Evolutionary conservation across 2,329 filamentous ascomycete genomes (phyloP), one percentile per base, ranked within the genome.

Genomic region (Emmonsiellopsis sp.): DNA sequence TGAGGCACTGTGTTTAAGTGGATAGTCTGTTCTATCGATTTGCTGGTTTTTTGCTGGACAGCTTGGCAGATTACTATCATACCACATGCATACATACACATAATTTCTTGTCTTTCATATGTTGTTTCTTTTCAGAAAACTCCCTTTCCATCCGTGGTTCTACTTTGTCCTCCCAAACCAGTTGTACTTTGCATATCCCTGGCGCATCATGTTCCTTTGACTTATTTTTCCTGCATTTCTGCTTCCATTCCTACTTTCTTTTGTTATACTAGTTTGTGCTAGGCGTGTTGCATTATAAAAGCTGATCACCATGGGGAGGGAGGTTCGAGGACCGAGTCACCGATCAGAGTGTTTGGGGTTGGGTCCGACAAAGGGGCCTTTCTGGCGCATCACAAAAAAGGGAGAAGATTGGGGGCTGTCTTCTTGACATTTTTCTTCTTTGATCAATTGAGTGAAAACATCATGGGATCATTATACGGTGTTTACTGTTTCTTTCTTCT

Each of bases 201-300:
- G 46, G 46, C 46, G 46, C n/a, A 39, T 39, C 40, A 39, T 37
- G n/a, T n/a, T 49, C 49, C 37, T 14, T 31, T 13, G 27, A 34
- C 42, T 42, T 42, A 33, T 53, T 39, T 49, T 49, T 49, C 45
- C 49, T 49, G 52, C 39, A 49, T 48, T 34, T 48, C 43, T 46
- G 36, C 37, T 42, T 48, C 39, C 39, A 39, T 39, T 8, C 46
- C 21, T 40, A 9, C 36, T 49, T 14, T 32, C 36, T 21, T 40
- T 14, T 49, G 36, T 49, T 49, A 36, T 49, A 49, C 40, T 39
- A 40, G 11, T 21, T 49, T 32, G n/a, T 42, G 40, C 40, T 14
- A 32, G 33, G 32, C 36, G 17, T 49, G 8, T n/a, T 17, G 17
- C 17, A 17, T 17, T 17, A 17, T 17, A 17, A 13, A 21, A 40